Conservation (phyloP, 768 basidiomycete species). For the Mycena chlorophos region DNA sequence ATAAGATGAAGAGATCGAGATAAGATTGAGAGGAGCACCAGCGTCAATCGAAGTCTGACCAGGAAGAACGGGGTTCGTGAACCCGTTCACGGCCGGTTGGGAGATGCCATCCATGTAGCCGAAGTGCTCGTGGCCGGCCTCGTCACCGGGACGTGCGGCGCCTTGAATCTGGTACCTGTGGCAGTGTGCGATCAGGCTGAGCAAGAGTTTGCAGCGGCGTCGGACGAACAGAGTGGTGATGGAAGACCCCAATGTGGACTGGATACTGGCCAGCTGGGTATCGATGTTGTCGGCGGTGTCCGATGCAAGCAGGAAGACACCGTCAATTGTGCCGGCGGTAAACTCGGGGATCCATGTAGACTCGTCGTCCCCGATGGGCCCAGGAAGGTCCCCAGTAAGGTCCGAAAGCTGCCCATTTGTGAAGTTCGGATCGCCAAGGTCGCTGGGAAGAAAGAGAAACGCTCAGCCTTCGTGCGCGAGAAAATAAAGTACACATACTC, state of each 20-base stretch:
- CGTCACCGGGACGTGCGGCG: constrained; percentile 24
- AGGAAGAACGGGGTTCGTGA: constrained; percentile 15
- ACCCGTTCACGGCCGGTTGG: constrained; percentile 20
- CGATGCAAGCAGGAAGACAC: constrained; percentile 49
- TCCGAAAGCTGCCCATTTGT: constrained; percentile 41
- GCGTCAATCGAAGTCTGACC: constrained; percentile 12
- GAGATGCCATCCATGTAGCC: constrained; percentile 25
- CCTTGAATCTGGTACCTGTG: constrained; percentile 27
- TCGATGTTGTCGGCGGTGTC: constrained; percentile 34
- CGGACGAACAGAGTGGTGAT: constrained; percentile 8
- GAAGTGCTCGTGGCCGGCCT: constrained; percentile 28
- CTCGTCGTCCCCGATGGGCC: constrained; percentile 39
- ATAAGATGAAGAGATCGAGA: background rate
- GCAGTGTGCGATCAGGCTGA: constrained; percentile 48
- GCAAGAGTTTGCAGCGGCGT: constrained; percentile 47
- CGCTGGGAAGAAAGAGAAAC: too few relatives aligned
- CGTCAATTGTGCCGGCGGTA: constrained; percentile 43
- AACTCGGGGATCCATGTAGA: constrained; percentile 55
- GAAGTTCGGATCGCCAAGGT: constrained; percentile 40
- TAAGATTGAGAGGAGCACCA: constrained; percentile 6
- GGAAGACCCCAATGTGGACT: constrained; percentile 36
- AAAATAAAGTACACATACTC: too few relatives aligned
- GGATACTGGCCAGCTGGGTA: constrained; percentile 32
- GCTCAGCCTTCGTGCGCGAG: too few relatives aligned
- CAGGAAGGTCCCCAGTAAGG: constrained; percentile 36